Percentiles rank a stretch among this genome's conserved stretches.
Evolutionary conservation across 2,329 filamentous ascomycete species (phyloP).

Genomic region (Waltergamsia citrina): DNA sequence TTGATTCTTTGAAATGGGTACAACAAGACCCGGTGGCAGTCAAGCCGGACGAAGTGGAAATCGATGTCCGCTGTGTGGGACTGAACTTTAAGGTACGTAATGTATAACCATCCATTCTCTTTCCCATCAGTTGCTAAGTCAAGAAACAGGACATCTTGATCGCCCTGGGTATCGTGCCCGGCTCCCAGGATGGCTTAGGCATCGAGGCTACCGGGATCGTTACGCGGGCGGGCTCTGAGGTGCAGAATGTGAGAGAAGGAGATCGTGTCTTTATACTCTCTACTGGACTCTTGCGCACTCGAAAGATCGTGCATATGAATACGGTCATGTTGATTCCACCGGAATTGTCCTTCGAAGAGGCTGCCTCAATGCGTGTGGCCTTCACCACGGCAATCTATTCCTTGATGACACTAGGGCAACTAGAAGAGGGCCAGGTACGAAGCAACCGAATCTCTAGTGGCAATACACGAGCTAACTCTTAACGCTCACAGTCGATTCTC

Average conservation of each 20-base stretch:
- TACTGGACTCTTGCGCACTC: too few relatives aligned
- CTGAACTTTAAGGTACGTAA: slow-evolving; percentile 18
- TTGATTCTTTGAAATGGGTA: neutral
- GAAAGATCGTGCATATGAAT: too few relatives aligned
- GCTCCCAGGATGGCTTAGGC: too few relatives aligned
- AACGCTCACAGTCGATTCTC: neutral
- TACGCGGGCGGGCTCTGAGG: too few relatives aligned
- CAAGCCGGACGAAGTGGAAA: slow-evolving; percentile 17
- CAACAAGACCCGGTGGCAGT: neutral
- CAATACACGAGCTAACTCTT: neutral
- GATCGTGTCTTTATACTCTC: slow-evolving; percentile 2
- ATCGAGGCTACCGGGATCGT: too few relatives aligned
- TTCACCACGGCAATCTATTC: slow-evolving; percentile 21
- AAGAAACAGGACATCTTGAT: neutral
- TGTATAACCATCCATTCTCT: neutral
- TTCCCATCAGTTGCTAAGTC: neutral
- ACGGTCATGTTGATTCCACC: slow-evolving; percentile 20
- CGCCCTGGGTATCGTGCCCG: neutral
- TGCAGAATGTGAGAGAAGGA: neutral
- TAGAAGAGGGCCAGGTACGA: slow-evolving; percentile 7
- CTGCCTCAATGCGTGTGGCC: slow-evolving; percentile 11
- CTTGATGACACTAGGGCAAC: slow-evolving; percentile 13
- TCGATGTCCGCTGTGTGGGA: slow-evolving; percentile 12
- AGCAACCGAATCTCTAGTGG: neutral
- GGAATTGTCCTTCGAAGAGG: slow-evolving; percentile 3